Base-by-base conservation (phyloP, 1,139 yeast species). In the Diutina mesorugosa region DNA sequence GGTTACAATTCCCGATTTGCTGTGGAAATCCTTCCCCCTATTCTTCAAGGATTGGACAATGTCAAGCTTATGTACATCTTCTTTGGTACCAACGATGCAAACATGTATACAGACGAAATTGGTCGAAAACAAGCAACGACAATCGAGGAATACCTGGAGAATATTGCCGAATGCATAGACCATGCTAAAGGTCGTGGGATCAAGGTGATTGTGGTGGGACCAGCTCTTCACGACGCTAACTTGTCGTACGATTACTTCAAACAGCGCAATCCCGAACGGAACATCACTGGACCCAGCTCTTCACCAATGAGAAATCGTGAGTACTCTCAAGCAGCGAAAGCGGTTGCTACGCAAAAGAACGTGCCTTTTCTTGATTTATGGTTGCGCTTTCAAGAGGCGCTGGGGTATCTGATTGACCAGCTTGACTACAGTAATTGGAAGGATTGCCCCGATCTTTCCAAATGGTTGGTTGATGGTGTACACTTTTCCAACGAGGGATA, bases 21-120 rank as follows among this genome's bases (percentile, higher is more conserved):
- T 0, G 64, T 70, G 9, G 55, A 61, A 21, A 65, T 84, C 14
- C 68, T 83, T 18, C 83, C 82, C 1, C 67, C 72, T 55, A 68
- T 84, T 21, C 66, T 84, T 45, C 66, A 70, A 18, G 65, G 69
- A 16, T 32, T 50, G 29, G 7, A 6, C 29, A 68, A 68, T 56
- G 60, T 72, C 56, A 65, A 68, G 58, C 61, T 85, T 41, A 75
- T 80, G 60, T 78, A 83, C 0, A 69, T 89, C 3, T 87, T 85
- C 67, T 81, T 87, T 62, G 96, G 96, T 1, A 78, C 95, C 10
- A 89, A 89, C 64, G 96, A 89, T 66, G 83, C 89, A 0, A 62
- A 72, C 3, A 9, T 32, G n/a, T n/a, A 18, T 5, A 10, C 16
- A 4, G 26, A 30, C 8, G 10, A n/a, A 3, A 12, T 53, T n/a